Base-by-base conservation (phyloP, 495 filamentous ascomycete species). In the Glutinoglossum americanum region DNA sequence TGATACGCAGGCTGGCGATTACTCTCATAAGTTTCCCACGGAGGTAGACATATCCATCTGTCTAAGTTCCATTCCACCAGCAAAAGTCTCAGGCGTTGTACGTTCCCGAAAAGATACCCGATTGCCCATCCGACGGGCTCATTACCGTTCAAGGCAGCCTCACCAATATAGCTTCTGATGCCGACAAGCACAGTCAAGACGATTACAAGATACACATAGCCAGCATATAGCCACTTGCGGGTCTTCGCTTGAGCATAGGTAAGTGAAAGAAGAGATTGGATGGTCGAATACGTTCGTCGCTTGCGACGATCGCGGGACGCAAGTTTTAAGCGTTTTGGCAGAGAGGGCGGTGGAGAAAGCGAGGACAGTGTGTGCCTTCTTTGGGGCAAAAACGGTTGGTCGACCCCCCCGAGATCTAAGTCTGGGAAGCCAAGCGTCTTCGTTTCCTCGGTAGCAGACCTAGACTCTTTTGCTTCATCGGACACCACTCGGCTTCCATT, bases 91-190 rank as follows among this genome's bases (percentile, higher is more conserved):
- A 89, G 84, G 62, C 67, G 69, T 0, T 74, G 73, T 8, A 90
- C 64, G 62, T 94, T 86, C 15, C 93, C 89, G 60, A 97, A 78
- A 23, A 96, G 68, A 66, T 98, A 98, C 1, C 84, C 82, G 3
- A 94, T 67, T 0, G 88, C 89, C 92, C 92, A 98, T 0, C 89
- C 85, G 33, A 98, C 76, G 0, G 92, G 89, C 61, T 98, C 92
- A 45, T 78, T 64, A 44, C 78, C 80, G 26, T 77, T 64, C 2
- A 98, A 72, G 21, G 87, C 89, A 30, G 73, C 70, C 51, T 70
- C 68, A 41, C 72, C 66, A 51, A 97, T 76, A 59, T 87, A 84
- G 9, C 68, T 71, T 25, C 87, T 78, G 51, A 97, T 75, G 1
- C 80, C 82, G 0, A 80, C 66, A n/a, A 92, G 66, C 57, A 88